Conservation (phyloP, 2,329 filamentous ascomycete genomes). For the Falciphora oryzae region DNA sequence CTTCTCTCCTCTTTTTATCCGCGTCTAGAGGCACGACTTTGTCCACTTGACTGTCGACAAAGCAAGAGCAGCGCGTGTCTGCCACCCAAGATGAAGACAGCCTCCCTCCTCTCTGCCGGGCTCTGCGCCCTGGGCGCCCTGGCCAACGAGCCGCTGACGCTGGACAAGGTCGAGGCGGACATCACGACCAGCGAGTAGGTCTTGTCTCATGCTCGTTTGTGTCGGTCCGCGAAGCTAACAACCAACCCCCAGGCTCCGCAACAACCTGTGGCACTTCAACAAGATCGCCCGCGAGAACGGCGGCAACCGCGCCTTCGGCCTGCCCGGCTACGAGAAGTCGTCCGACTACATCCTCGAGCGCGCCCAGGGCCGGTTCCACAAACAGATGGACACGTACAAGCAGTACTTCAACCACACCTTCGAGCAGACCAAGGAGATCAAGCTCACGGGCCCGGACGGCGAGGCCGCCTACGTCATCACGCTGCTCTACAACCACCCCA, state of each 20-base stretch:
- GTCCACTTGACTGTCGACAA: not conserved
- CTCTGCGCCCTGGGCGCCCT: constrained; percentile 9
- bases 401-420: constrained; percentile 43
- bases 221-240: not conserved
- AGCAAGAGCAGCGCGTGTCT: not conserved
- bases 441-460: constrained; percentile 38
- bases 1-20: not conserved
- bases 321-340: constrained; percentile 53
- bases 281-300: constrained; percentile 48
- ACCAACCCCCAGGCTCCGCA: constrained; percentile 36
- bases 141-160: constrained; percentile 29
- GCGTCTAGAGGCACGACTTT: not conserved
- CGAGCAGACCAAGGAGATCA: constrained; percentile 35
- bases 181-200: constrained; percentile 32
- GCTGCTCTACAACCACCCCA: constrained; percentile 42
- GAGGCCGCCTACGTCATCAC: constrained; percentile 36
- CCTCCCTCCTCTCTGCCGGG: constrained; percentile 4
- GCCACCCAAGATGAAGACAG: constrained; percentile 1
- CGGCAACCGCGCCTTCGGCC: constrained; percentile 54
- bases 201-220: rapidly evolving
- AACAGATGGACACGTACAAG: constrained; percentile 37
- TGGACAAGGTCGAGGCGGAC: constrained; percentile 34
- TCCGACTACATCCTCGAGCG: constrained; percentile 50
- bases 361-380: constrained; percentile 30
- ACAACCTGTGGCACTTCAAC: constrained; percentile 48